Evolutionary conservation across 2,329 filamentous ascomycete species (phyloP).

Genomic region (Exophiala sp.): DNA sequence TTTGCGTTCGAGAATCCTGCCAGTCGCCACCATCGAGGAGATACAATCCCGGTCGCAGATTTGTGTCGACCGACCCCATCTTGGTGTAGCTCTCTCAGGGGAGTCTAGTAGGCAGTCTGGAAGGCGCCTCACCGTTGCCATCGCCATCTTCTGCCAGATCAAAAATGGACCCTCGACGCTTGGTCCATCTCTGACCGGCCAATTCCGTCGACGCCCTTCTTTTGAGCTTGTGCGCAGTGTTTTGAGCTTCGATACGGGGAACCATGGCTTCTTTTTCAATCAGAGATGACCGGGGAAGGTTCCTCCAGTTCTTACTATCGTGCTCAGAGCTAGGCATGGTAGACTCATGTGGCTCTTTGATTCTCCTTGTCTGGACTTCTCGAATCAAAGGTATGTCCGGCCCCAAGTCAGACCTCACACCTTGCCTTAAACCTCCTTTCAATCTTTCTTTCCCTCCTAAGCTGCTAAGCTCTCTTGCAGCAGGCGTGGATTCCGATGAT

Average conservation of each 20-base stretch:
- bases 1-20: not conserved
- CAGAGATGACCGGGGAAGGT: not conserved
- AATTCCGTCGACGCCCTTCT: conserved; percentile 4
- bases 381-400: not conserved
- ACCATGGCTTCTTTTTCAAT: not conserved
- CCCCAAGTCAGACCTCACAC: not conserved
- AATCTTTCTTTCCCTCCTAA: not conserved
- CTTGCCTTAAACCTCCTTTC: too few relatives aligned
- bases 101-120: not conserved
- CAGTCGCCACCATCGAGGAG: not conserved
- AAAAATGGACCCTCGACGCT: conserved; percentile 16
- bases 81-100: not conserved
- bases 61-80: not conserved
- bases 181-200: not conserved
- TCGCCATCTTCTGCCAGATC: conserved; percentile 21
- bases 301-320: not conserved
- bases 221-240: conserved; percentile 5
- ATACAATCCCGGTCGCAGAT: not conserved
- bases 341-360: not conserved
- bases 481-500: not conserved
- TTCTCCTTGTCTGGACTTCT: not conserved
- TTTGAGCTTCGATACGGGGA: not conserved
- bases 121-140: not conserved
- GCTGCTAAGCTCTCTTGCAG: not conserved
- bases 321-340: not conserved